Conservation (phyloP, 176 grass and related monocot genomes). For the Otatea glauca region DNA sequence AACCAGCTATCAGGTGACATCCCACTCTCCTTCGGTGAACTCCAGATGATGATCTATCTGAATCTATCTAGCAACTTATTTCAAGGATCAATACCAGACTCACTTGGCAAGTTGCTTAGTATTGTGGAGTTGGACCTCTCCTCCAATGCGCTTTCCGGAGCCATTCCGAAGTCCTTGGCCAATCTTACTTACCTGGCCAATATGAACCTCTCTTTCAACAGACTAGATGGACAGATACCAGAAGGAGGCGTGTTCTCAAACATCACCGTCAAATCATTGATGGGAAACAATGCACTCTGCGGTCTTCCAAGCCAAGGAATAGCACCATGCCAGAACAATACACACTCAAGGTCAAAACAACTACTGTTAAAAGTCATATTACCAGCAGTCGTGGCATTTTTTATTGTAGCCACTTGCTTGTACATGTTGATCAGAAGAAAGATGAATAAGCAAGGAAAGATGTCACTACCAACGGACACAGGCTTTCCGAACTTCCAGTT, state of each 20-base stretch:
- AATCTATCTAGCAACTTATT: conserved; percentile 44
- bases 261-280: conserved; percentile 51
- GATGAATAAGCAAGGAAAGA: conserved; percentile 28
- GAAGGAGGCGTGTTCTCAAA: conserved; percentile 43
- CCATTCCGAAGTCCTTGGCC: too few relatives aligned
- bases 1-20: conserved; percentile 51
- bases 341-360: background rate
- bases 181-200: too few relatives aligned
- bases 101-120: conserved; percentile 37
- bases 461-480: background rate
- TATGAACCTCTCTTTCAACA: too few relatives aligned
- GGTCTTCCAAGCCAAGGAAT: conserved; percentile 42
- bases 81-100: conserved; percentile 44
- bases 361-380: conserved; percentile 27
- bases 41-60: conserved; percentile 45
- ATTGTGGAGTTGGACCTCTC: conserved; percentile 48
- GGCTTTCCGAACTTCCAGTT: conserved; percentile 30
- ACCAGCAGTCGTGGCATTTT: background rate
- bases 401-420: conserved; percentile 24
- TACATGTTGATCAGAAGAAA: conserved; percentile 24
- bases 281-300: conserved; percentile 51
- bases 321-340: conserved; percentile 18
- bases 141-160: conserved; percentile 15
- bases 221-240: too few relatives aligned
- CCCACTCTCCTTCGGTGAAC: conserved; percentile 40